Base-by-base conservation (phyloP, 1,284 basidiomycete genomes). In the Irpex lacteus region DNA sequence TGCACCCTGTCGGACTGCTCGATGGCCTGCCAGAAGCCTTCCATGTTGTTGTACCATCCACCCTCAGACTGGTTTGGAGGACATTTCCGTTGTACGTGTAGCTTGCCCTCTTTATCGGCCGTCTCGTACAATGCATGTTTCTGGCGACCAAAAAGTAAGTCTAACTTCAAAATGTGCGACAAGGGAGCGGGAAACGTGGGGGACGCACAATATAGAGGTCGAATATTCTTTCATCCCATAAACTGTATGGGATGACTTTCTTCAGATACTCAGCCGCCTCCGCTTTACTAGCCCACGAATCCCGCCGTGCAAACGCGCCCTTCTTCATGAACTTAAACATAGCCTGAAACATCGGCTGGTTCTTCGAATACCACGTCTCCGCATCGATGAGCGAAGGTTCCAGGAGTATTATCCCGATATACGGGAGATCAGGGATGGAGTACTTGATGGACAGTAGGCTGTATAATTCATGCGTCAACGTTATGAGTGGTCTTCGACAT, bases 371-470 rank as follows among this genome's bases (percentile, higher is more conserved):
- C 53, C 54, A 62, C 13, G 54, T 57, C 32, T 54, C 36, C 38
- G 53, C 36, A 54, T 62, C 61, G 13, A 62, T 62, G 11, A 62
- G 36, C 6, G 61, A 40, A n/a, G 61, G 38, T 19, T 62, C 61
- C 9, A 62, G 13, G 19, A 62, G 54, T n/a, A 62, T 58, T 15
- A 62, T 62, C n/a, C 50, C 61, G 1, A 21, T 8, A 47, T 57
- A 62, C 8, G 53, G 61, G 13, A 19, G 50, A 19, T 19, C 19
- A 11, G 52, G 52, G 1, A 32, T 32, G 19, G 26, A 32, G 19
- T 53, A 53, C 7, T 53, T 53, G 18, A 32, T 11, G 19, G 52
- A 19, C 19, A 53, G 52, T 13, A 53, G 52, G 9, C 52, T 53
- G 19, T 19, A 19, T 32, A 32, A 32, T n/a, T 19, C 6, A 32